Evolutionary conservation across 2,329 filamentous ascomycete genomes (phyloP).

Genomic region (Alternaria viburni): DNA sequence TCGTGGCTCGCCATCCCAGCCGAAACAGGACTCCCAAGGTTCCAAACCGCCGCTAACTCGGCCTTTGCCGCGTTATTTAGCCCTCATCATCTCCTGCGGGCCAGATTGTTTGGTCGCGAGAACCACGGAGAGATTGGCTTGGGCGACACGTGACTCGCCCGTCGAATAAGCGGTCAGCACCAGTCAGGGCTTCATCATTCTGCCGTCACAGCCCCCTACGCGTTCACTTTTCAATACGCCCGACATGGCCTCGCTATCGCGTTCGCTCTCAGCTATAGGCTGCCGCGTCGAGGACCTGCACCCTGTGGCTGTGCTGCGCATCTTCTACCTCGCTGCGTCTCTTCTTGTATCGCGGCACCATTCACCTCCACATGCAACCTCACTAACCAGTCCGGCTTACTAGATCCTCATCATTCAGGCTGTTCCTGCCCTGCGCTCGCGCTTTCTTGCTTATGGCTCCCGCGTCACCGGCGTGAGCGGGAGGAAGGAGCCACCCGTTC

Average conservation of each 20-base stretch:
- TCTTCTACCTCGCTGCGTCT: slow-evolving; percentile 47
- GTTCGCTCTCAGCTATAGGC: slow-evolving; percentile 1
- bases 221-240: slow-evolving; percentile 1
- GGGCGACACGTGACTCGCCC: not conserved
- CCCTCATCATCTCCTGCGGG: not conserved
- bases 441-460: slow-evolving; percentile 67
- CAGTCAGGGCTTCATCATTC: slow-evolving; percentile 16
- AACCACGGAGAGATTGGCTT: not conserved
- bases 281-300: slow-evolving; percentile 11
- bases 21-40: slow-evolving; percentile 2
- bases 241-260: slow-evolving; percentile 1
- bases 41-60: slow-evolving; percentile 7
- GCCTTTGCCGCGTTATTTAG: slow-evolving; percentile 11
- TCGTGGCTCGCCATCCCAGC: not conserved
- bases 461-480: slow-evolving; percentile 48
- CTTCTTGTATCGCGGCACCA: slow-evolving; percentile 48
- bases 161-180: slow-evolving; percentile 2
- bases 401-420: slow-evolving; percentile 60
- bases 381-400: slow-evolving; percentile 39
- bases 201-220: slow-evolving; percentile 15
- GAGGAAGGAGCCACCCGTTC: slow-evolving; percentile 2
- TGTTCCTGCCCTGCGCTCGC: slow-evolving; percentile 58
- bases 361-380: slow-evolving; percentile 17
- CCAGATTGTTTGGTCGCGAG: not conserved
- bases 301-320: slow-evolving; percentile 38